Percentiles rank a stretch among this genome's conserved stretches.
These are phyloP conservation scores for Boeremia exigua DNA, from an alignment of 2,329 filamentous ascomycete genomes.

Conservation along the genomic window DNA sequence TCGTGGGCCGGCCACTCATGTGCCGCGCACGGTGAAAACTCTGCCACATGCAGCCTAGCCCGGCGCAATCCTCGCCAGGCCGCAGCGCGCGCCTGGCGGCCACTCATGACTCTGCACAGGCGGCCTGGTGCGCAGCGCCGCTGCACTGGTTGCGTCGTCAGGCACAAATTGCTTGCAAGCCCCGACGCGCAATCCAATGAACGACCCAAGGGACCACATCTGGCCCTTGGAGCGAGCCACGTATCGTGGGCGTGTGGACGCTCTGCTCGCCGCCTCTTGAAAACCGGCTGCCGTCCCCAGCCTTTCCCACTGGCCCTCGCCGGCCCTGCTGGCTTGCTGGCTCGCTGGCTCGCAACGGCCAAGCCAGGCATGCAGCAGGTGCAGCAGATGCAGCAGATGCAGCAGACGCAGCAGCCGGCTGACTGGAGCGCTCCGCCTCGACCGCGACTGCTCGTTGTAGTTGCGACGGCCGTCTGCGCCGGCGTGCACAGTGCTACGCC, in stretches of 20 bases:
- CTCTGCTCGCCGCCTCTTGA: slow-evolving; percentile 21
- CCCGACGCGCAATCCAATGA: slow-evolving; percentile 32
- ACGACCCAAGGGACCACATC: slow-evolving; percentile 32
- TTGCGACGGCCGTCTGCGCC: slow-evolving; percentile 5
- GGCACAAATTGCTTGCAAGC: slow-evolving; percentile 34
- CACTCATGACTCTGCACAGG: slow-evolving; percentile 27
- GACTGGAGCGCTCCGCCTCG: slow-evolving; percentile 9
- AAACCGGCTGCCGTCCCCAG: slow-evolving; percentile 23
- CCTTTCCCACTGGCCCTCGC: slow-evolving; percentile 13
- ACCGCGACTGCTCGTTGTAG: not conserved
- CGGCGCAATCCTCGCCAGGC: slow-evolving; percentile 21
- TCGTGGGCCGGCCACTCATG: slow-evolving; percentile 28
- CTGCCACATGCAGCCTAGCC: slow-evolving; percentile 30
- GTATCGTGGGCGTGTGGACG: slow-evolving; percentile 23
- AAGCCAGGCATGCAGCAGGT: not conserved
- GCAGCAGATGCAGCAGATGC: slow-evolving; percentile 3
- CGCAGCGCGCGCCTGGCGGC: slow-evolving; percentile 23
- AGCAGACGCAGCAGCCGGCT: slow-evolving; percentile 3
- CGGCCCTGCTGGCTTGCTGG: no score
- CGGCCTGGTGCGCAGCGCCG: slow-evolving; percentile 11
- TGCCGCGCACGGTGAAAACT: slow-evolving; percentile 25
- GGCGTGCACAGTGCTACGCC: slow-evolving; percentile 5
- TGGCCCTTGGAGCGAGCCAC: slow-evolving; percentile 37
- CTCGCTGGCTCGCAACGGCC: slow-evolving; percentile 6
- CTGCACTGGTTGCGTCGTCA: slow-evolving; percentile 28